A percentile compares a stretch with the other conserved stretches of the same genome.
Conservation (phyloP, 176 grass and related monocot species). For the Puya raimondii region DNA sequence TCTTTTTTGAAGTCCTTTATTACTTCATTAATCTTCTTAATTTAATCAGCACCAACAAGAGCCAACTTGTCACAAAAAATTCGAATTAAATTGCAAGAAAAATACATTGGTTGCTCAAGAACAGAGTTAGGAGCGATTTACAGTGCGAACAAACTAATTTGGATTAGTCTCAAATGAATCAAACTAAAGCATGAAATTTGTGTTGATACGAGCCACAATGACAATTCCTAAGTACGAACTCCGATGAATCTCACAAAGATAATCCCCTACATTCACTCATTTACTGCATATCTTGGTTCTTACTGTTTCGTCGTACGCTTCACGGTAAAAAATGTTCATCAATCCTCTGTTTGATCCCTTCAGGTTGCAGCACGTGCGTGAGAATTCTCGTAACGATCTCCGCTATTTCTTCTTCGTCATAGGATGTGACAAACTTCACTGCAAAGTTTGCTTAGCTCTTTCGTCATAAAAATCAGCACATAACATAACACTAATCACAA, state of each 20-base stretch:
- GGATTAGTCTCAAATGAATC: not conserved
- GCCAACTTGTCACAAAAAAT: no score
- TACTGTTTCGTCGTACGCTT: not conserved
- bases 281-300: not conserved
- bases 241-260: not conserved
- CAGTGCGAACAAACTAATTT: not conserved
- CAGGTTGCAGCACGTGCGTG: slow-evolving; percentile 44
- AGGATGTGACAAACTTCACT: slow-evolving; percentile 47
- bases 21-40: no score
- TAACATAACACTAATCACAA: no score
- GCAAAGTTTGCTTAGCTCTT: slow-evolving; percentile 4
- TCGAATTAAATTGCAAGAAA: no score
- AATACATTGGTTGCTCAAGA: not conserved
- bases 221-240: not conserved
- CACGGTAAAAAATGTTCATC: not conserved
- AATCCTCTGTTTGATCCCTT: slow-evolving; percentile 28
- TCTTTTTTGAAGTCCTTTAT: no score
- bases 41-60: no score
- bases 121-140: not conserved
- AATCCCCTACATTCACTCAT: not conserved
- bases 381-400: slow-evolving; percentile 52
- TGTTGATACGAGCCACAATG: not conserved
- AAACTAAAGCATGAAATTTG: not conserved
- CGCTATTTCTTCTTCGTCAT: slow-evolving; percentile 64
- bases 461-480: not conserved